Evolutionary conservation across 2,329 filamentous ascomycete genomes (phyloP).

Genomic region (Neonectria coccinea): DNA sequence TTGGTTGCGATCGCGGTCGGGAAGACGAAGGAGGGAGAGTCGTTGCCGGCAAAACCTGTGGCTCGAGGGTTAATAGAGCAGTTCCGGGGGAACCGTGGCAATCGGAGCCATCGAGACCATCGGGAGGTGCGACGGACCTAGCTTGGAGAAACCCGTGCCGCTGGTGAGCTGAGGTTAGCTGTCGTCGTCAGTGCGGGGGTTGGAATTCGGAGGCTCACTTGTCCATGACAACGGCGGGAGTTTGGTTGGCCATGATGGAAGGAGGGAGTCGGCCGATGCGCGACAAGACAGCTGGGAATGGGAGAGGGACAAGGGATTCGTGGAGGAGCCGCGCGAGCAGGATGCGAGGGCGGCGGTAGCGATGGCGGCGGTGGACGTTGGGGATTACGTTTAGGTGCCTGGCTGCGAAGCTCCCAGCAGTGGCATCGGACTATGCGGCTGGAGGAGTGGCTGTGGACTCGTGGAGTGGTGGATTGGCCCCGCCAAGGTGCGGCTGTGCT

Average conservation of each 20-base stretch:
- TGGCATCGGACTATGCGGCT: constrained; percentile 34
- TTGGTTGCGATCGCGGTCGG: constrained; percentile 98
- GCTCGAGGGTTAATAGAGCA: constrained; percentile 43
- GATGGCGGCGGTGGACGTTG: constrained; percentile 40
- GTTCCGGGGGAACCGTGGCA: constrained; percentile 3
- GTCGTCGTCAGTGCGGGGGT: constrained; percentile 43
- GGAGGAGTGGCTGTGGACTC: constrained; percentile 41
- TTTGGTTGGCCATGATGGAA: constrained; percentile 89
- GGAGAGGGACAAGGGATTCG: constrained; percentile 22
- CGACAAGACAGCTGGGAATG: constrained; percentile 24
- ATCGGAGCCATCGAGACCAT: constrained; percentile 24
- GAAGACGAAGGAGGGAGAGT: constrained; percentile 99
- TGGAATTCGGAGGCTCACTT: constrained; percentile 78
- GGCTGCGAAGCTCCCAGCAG: constrained; percentile 44
- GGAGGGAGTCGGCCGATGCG: constrained; percentile 41
- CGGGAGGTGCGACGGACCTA: constrained; percentile 72
- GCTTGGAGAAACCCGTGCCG: constrained; percentile 99
- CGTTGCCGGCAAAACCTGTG: constrained; percentile 96
- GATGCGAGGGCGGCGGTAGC: constrained; percentile 38
- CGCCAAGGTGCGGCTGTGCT: constrained; percentile 34
- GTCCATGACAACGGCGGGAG: constrained; percentile 99
- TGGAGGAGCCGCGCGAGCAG: constrained; percentile 32
- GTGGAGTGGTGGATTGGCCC: constrained; percentile 35
- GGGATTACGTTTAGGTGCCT: constrained; percentile 47
- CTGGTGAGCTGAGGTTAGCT: constrained; percentile 64